Conservation (phyloP, 768 basidiomycete genomes). For the Russula griseocarnosa region DNA sequence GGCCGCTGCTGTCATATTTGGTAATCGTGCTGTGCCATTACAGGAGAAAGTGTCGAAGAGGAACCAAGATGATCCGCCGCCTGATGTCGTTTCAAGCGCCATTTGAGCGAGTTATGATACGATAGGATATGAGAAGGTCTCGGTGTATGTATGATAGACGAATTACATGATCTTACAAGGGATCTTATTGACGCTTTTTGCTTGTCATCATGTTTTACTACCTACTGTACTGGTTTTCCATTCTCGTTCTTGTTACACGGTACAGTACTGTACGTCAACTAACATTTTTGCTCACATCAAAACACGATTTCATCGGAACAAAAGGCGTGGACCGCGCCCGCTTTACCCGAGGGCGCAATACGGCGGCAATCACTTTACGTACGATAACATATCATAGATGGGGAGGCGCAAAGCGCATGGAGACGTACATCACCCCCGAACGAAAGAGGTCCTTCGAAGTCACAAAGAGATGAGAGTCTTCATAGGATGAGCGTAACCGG, state of each 20-base stretch:
- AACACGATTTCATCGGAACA: too few species aligned
- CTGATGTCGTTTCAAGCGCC: background rate
- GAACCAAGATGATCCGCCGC: background rate
- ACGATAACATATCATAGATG: background rate
- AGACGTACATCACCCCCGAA: background rate
- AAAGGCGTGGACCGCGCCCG: background rate
- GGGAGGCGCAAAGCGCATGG: background rate
- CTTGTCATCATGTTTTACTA: background rate
- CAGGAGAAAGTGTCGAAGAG: constrained; percentile 10
- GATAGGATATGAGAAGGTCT: background rate
- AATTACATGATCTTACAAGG: background rate
- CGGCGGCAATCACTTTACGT: background rate
- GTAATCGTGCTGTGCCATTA: background rate
- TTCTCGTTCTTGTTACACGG: background rate
- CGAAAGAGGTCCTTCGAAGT: background rate
- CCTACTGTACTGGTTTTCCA: background rate
- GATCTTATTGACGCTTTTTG: background rate
- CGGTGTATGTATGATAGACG: background rate
- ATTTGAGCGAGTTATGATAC: background rate
- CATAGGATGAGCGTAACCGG: constrained; percentile 11
- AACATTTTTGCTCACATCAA: too few species aligned
- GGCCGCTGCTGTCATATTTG: constrained; percentile 9
- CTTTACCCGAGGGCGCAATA: background rate
- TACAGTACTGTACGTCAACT: background rate
- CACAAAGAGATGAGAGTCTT: background rate